phyloP scores from a whole-genome alignment of 176 grass and related monocot genomes.

The Chrysopogon serrulatus region DNA sequence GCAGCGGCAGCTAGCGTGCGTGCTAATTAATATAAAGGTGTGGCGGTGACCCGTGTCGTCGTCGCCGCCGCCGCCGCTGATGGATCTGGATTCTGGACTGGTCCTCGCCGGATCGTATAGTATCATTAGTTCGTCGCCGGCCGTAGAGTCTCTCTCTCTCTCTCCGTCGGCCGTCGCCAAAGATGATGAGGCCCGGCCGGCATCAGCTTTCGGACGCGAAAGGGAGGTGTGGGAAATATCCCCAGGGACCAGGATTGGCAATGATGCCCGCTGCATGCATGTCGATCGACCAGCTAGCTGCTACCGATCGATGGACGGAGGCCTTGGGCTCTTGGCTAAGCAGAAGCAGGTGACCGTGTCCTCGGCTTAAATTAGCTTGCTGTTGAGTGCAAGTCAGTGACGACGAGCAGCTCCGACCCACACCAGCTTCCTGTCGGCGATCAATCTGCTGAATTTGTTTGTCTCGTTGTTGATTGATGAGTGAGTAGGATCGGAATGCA shows the following conservation, averaged over 20 bases:
- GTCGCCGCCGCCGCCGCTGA: background rate
- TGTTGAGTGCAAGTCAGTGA: conserved; percentile 9
- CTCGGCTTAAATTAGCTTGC: background rate
- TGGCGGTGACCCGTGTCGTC: background rate
- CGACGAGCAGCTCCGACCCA: background rate
- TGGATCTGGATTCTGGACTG: background rate
- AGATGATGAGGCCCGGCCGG: background rate
- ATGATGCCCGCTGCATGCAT: background rate
- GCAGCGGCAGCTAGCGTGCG: background rate
- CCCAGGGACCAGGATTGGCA: background rate
- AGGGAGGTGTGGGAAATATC: background rate
- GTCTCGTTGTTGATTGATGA: background rate
- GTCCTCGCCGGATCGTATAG: background rate
- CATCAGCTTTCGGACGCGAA: background rate
- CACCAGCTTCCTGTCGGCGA: background rate
- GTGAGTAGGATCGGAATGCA: too few species aligned
- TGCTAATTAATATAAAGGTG: background rate
- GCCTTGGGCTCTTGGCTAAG: too few species aligned
- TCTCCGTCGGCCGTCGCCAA: too few species aligned
- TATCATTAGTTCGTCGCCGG: background rate
- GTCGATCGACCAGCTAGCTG: background rate
- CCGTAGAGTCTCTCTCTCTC: background rate
- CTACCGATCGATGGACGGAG: too few species aligned
- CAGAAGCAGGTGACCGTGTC: too few species aligned
- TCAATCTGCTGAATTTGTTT: background rate